Conservation (phyloP, 768 basidiomycete genomes). For the Roridomyces roridus region DNA sequence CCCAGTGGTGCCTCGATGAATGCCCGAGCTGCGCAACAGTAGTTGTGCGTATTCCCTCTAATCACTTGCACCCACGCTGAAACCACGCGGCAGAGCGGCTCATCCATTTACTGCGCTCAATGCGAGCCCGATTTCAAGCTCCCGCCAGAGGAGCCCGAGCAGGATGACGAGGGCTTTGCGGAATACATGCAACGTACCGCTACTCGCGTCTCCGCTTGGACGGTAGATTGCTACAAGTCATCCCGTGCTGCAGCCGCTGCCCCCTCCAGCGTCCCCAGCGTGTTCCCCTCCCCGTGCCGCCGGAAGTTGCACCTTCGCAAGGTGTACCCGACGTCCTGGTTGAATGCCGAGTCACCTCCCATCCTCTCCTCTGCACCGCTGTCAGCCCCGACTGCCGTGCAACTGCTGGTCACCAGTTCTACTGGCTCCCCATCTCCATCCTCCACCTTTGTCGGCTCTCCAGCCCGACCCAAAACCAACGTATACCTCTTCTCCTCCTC, state of each 20-base stretch:
- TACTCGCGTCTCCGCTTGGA: constrained; percentile 17
- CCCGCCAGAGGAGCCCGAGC: not conserved
- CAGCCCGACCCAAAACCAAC: not conserved
- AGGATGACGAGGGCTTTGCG: not conserved
- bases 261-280: not conserved
- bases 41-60: constrained; percentile 9
- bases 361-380: constrained; percentile 4
- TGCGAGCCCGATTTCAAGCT: constrained; percentile 16
- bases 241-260: not conserved
- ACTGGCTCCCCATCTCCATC: not conserved
- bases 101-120: constrained; percentile 14
- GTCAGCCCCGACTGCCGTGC: constrained; percentile 12
- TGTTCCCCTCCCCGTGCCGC: constrained; percentile 7
- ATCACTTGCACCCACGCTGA: not conserved
- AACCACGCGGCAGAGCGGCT: constrained; percentile 12
- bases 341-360: constrained; percentile 1
- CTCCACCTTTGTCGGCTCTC: not conserved
- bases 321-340: constrained; percentile 10
- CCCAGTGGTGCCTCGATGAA: constrained; percentile 22
- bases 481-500: constrained; percentile 4
- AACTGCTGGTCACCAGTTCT: constrained; percentile 2
- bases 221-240: constrained; percentile 20
- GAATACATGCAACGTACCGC: not conserved
- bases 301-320: constrained; percentile 22
- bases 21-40: constrained; percentile 23